Conservation (phyloP, 148 eudicot species). For the Bassia scoparia region DNA sequence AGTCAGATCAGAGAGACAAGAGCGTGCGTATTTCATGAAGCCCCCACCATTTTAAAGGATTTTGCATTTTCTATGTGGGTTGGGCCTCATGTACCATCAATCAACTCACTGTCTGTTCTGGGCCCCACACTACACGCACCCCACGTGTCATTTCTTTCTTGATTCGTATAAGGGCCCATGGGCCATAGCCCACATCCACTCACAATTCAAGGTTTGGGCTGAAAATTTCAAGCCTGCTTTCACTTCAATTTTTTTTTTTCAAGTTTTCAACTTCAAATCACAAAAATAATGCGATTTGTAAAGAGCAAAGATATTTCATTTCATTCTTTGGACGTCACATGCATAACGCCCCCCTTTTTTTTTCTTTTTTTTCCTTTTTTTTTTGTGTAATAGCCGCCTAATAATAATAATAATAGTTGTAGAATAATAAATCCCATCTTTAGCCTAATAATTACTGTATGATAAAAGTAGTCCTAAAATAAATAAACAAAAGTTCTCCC, state of each 20-base stretch:
- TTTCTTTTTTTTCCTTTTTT: background rate
- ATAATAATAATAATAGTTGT: too few species aligned
- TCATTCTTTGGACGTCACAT: constrained; percentile 38
- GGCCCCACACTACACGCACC: constrained; percentile 16
- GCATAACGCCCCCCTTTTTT: constrained; percentile 16
- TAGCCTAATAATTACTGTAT: constrained; percentile 31
- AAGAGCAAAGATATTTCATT: constrained; percentile 5
- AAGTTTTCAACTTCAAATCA: too few species aligned
- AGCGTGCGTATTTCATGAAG: constrained; percentile 26
- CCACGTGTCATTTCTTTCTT: constrained; percentile 24
- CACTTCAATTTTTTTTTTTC: too few species aligned
- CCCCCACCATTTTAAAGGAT: constrained; percentile 27
- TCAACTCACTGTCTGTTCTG: constrained; percentile 25
- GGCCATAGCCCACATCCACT: constrained; percentile 21
- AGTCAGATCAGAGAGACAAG: constrained; percentile 29
- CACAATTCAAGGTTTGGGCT: constrained; percentile 30
- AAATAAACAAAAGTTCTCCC: constrained; percentile 1
- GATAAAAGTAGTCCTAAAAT: constrained; percentile 4
- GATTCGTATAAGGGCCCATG: constrained; percentile 14
- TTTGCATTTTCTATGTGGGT: constrained; percentile 24
- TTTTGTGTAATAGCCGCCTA: too few species aligned
- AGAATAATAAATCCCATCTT: constrained; percentile 2
- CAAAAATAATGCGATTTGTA: constrained; percentile 13
- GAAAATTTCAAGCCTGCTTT: constrained; percentile 5
- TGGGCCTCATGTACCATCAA: constrained; percentile 32